These are phyloP conservation scores for Aurantiochytrium sp. DNA, from an alignment of 108 stramenopile species.

Conservation along the genomic window DNA sequence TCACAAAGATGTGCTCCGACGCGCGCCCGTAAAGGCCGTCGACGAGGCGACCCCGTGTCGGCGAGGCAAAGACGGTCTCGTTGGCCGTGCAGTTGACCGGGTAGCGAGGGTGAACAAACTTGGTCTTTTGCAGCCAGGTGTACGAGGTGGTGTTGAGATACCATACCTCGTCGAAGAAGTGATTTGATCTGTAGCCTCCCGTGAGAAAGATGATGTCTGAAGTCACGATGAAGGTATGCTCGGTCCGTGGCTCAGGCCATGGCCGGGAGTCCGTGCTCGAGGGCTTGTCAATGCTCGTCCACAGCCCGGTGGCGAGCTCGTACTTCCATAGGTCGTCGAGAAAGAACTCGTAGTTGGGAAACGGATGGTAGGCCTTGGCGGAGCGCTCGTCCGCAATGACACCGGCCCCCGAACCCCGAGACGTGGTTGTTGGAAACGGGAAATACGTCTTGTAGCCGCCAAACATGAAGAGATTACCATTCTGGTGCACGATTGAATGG, in stretches of 20 bases:
- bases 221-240: slow-evolving; percentile 39
- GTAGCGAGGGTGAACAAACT: slow-evolving; percentile 64
- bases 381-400: slow-evolving; percentile 25
- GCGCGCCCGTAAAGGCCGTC: slow-evolving; percentile 59
- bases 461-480: slow-evolving; percentile 63
- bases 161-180: slow-evolving; percentile 75
- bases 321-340: slow-evolving; percentile 73
- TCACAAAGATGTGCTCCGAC: slow-evolving; percentile 53
- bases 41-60: slow-evolving; percentile 46
- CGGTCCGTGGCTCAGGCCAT: slow-evolving; percentile 47
- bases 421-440: slow-evolving; percentile 69
- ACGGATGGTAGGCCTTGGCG: slow-evolving; percentile 49
- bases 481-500: slow-evolving; percentile 62
- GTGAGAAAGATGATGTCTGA: slow-evolving; percentile 59
- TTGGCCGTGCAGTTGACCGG: slow-evolving; percentile 71
- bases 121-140: slow-evolving; percentile 66
- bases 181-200: slow-evolving; percentile 68
- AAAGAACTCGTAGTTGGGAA: slow-evolving; percentile 63
- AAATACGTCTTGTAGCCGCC: slow-evolving; percentile 73
- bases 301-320: slow-evolving; percentile 52
- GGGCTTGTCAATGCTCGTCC: slow-evolving; percentile 43
- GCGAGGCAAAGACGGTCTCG: slow-evolving; percentile 61
- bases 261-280: not conserved
- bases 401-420: slow-evolving; percentile 51
- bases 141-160: slow-evolving; percentile 64